Base-by-base conservation (phyloP, 805 yeast genomes). In the Teunomyces pallodes region DNA sequence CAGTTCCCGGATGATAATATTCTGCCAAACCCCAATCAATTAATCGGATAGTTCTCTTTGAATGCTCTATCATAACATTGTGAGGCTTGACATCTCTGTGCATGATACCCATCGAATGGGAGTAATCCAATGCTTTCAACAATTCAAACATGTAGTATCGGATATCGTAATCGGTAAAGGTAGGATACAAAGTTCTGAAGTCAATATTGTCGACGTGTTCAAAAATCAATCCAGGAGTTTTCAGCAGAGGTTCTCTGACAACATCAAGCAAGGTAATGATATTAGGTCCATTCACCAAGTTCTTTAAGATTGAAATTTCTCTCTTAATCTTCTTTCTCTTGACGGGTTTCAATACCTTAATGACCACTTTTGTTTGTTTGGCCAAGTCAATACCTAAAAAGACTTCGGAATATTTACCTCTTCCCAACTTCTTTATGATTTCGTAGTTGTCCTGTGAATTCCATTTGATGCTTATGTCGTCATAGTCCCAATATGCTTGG, bases 21-120 rank as follows among this genome's bases (percentile, higher is more conserved):
- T 90, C 97, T 6, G 96, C 96, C 51, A 90, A 71, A 12, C 97
- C 97, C 97, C 97, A 90, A 70, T 90, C 97, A 54, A 90, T 90
- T 47, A 90, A 78, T 57, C 92, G 79, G 60, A 90, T 70, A 36
- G 74, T 70, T 55, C 77, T 79, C 41, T 62, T 65, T 24, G 75
- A 70, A 52, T 90, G 96, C 67, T 90, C 96, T 56, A 90, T 90
- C 96, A 90, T 90, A 39, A 90, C 89, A 61, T 90, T 90, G 66
- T 90, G 96, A 9, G 96, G 96, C 64, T 90, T 90, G 44, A 90
- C 96, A 67, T 90, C 97, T 64, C 97, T 76, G 67, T 90, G 97
- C 86, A 90, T 90, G 54, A 91, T 89, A 32, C 97, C 97, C 85
- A 87, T 87, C 5, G 95, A 86, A 70, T 91, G 97, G 46, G 89